Evolutionary conservation across 2,329 filamentous ascomycete genomes (phyloP), one percentile per base, ranked within the genome.

Genomic region (Neurospora crassa): DNA sequence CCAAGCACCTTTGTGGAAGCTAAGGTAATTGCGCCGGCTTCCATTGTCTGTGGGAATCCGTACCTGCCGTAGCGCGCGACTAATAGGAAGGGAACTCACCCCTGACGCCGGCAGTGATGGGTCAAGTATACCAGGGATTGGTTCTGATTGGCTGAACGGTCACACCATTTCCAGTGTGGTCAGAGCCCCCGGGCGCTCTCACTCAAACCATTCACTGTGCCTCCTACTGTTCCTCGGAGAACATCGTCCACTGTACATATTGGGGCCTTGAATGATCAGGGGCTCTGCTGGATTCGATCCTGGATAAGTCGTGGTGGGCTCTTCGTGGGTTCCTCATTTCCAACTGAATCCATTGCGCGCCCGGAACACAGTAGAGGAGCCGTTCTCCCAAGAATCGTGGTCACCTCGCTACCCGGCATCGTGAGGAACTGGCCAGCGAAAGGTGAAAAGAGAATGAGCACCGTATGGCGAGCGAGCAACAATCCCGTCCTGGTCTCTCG

Each of bases 11-110:
- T 24, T 18, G 24, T 63, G 6, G 24, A 24, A 59, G 47, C 20
- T 59, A 24, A 59, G 47, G 11, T 59, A 59, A 59, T 59, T 59
- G 24, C 24, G 47, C 47, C 47, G 29, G 47, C 47, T 53, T 14
- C 29, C 29, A 29, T 29, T 29, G 29, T 29, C 20, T 53, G 6
- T 14, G 47, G 47, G 47, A 59, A 59, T 59, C 68, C 68, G 73
- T 74, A 71, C 74, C 73, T 76, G 72, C 74, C 71, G 73, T 75
- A 75, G 74, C 76, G 76, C 76, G 75, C 76, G 75, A 76, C 74
- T 74, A 74, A 70, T 10, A 37, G 7, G 34, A 37, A 37, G 34
- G 34, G 7, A 37, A 73, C 72, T 67, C 72, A 67, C 67, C 73
- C 72, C 71, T 71, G 69, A 41, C 67, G 67, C 34, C 18, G 20